phyloP scores from a whole-genome alignment of 208 protist genomes.

The Acanthamoeba royreba region DNA sequence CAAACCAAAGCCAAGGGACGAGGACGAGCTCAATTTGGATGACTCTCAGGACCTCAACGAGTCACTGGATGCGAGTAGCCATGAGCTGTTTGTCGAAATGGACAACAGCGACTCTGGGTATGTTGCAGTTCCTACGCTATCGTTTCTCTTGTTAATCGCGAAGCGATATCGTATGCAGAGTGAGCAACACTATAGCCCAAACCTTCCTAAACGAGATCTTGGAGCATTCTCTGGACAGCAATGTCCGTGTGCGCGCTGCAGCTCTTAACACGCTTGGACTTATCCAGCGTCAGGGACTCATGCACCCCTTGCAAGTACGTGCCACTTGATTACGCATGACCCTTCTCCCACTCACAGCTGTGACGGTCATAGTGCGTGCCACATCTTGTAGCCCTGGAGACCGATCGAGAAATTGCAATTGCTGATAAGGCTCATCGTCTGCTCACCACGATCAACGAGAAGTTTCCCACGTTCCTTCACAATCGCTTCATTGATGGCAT shows the following conservation, averaged over 20 bases:
- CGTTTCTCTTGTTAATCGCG: too few species aligned
- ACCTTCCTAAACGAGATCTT: not conserved
- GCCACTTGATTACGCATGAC: too few species aligned
- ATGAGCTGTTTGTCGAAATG: conserved; percentile 50
- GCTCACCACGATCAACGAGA: conserved; percentile 16
- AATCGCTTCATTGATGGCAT: conserved; percentile 51
- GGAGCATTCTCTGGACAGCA: not conserved
- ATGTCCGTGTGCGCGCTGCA: not conserved
- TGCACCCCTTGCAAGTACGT: conserved; percentile 20
- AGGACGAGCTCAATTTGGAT: not conserved
- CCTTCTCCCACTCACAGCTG: too few species aligned
- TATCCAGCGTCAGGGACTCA: conserved; percentile 32
- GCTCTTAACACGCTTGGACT: not conserved
- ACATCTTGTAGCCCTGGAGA: conserved; percentile 38
- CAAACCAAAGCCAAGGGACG: not conserved
- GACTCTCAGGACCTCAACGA: not conserved
- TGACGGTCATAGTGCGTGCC: not conserved
- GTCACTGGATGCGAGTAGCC: not conserved
- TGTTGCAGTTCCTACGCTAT: too few species aligned
- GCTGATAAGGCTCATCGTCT: not conserved
- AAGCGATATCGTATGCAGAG: too few species aligned
- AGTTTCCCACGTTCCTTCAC: conserved; percentile 32
- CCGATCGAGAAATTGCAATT: not conserved
- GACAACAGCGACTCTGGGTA: conserved; percentile 47
- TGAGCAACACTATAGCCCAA: conserved; percentile 9